Percentiles rank a stretch among this genome's conserved stretches.
Conservation (phyloP, 192 early-diverging fungal species). For the Glomus cerebriforme region DNA sequence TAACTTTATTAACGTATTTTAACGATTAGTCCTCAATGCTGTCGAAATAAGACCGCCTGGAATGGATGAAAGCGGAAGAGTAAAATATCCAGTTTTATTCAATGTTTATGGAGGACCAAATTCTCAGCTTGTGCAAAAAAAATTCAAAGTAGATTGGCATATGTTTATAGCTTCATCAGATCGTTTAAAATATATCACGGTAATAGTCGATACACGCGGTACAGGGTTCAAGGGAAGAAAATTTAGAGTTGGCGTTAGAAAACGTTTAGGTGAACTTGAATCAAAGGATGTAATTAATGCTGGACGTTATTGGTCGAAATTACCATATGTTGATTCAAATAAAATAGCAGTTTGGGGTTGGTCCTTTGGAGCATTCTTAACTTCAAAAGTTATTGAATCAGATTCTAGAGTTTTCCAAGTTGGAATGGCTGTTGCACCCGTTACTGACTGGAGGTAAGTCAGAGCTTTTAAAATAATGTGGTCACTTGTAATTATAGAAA, state of each 20-base stretch:
- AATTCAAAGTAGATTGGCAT: constrained; percentile 74
- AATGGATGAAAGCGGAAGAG: constrained; percentile 64
- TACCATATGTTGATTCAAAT: constrained; percentile 77
- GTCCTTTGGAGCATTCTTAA: constrained; percentile 92
- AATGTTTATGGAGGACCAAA: constrained; percentile 87
- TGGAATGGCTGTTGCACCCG: constrained; percentile 94
- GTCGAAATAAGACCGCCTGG: constrained; percentile 78
- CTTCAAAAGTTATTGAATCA: constrained; percentile 82
- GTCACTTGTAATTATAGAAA: too few relatives aligned
- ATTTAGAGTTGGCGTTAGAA: constrained; percentile 74
- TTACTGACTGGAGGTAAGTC: constrained; percentile 85
- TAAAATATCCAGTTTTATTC: constrained; percentile 87
- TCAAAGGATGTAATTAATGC: constrained; percentile 86
- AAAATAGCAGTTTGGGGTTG: constrained; percentile 96
- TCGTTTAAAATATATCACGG: constrained; percentile 67
- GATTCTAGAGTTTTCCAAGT: constrained; percentile 79
- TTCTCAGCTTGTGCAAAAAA: constrained; percentile 75
- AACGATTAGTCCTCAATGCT: constrained; percentile 65
- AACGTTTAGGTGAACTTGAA: constrained; percentile 81
- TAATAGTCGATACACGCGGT: constrained; percentile 85
- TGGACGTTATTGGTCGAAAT: constrained; percentile 63
- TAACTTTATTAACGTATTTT: constrained; percentile 22
- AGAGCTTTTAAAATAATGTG: background rate
- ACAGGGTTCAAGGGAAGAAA: constrained; percentile 84
- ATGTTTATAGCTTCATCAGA: constrained; percentile 58